Evolutionary conservation across 2,329 filamentous ascomycete genomes (phyloP).

Genomic region (Seiridium cupressi): DNA sequence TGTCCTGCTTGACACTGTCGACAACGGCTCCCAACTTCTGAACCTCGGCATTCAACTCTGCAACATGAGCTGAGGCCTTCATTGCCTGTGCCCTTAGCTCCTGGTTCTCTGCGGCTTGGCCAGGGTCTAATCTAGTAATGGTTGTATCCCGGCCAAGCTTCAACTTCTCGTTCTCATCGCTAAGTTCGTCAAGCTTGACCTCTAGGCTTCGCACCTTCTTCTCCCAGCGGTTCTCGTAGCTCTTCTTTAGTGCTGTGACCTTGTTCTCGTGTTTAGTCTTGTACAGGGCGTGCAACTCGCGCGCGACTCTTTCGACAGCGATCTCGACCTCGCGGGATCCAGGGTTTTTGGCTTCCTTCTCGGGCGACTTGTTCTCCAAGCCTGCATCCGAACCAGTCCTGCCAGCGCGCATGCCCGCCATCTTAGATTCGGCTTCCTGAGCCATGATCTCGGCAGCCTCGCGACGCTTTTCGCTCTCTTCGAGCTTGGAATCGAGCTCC

Average conservation of each 20-base stretch:
- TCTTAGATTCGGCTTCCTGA: slow-evolving; percentile 72
- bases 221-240: slow-evolving; percentile 84
- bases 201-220: slow-evolving; percentile 83
- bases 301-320: slow-evolving; percentile 86
- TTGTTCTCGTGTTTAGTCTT: slow-evolving; percentile 98
- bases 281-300: slow-evolving; percentile 89
- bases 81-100: slow-evolving; percentile 58
- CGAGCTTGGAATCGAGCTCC: slow-evolving; percentile 70
- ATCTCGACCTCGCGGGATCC: slow-evolving; percentile 70
- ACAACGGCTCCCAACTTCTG: slow-evolving; percentile 74
- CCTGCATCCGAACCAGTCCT: slow-evolving; percentile 41
- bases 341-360: slow-evolving; percentile 31
- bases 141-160: slow-evolving; percentile 64
- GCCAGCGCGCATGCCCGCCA: slow-evolving; percentile 69
- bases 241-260: slow-evolving; percentile 83
- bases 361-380: slow-evolving; percentile 30
- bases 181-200: slow-evolving; percentile 64
- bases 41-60: slow-evolving; percentile 70
- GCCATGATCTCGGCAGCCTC: slow-evolving; percentile 75
- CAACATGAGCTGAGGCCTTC: slow-evolving; percentile 64
- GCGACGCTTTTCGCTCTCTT: slow-evolving; percentile 72
- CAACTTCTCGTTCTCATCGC: slow-evolving; percentile 73
- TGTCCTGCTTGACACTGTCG: slow-evolving; percentile 66
- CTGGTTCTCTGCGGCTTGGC: slow-evolving; percentile 43
- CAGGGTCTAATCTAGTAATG: slow-evolving; percentile 56